Percentiles rank a stretch among this genome's conserved stretches.
These are phyloP conservation scores for Lentithecium fluviatile DNA, from an alignment of 495 filamentous ascomycete genomes.

Conservation along the genomic window DNA sequence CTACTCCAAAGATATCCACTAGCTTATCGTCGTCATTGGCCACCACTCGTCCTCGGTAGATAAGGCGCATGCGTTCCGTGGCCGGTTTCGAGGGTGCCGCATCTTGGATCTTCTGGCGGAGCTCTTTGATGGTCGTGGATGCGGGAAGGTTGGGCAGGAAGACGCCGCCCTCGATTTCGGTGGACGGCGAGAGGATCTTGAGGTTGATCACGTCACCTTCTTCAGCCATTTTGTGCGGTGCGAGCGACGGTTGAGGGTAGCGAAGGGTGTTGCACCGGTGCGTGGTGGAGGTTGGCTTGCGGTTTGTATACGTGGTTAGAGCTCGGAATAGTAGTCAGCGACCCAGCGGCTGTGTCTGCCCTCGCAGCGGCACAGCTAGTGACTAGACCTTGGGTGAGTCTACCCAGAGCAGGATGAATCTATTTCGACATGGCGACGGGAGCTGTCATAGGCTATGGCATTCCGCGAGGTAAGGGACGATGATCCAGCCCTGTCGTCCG, in stretches of 20 bases:
- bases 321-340: constrained; percentile 12
- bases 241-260: neutral
- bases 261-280: neutral
- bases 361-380: too few species aligned
- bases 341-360: neutral
- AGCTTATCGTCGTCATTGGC: constrained; percentile 42
- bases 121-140: constrained; percentile 39
- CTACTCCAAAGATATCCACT: constrained; percentile 39
- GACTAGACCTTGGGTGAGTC: too few species aligned
- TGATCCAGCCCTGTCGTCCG: neutral
- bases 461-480: too few species aligned
- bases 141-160: constrained; percentile 28
- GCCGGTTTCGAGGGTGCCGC: constrained; percentile 37
- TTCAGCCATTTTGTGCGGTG: constrained; percentile 20
- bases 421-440: neutral
- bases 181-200: constrained; percentile 42
- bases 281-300: neutral
- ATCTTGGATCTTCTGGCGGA: constrained; percentile 40
- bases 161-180: constrained; percentile 37
- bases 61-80: constrained; percentile 44
- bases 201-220: constrained; percentile 29
- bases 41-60: constrained; percentile 44
- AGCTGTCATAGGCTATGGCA: neutral
- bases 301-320: constrained; percentile 32
- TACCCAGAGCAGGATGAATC: too few species aligned